Percentiles rank a stretch among this genome's conserved stretches.
Conservation (phyloP, 2,329 filamentous ascomycete genomes). For the Anthostomella pinea region DNA sequence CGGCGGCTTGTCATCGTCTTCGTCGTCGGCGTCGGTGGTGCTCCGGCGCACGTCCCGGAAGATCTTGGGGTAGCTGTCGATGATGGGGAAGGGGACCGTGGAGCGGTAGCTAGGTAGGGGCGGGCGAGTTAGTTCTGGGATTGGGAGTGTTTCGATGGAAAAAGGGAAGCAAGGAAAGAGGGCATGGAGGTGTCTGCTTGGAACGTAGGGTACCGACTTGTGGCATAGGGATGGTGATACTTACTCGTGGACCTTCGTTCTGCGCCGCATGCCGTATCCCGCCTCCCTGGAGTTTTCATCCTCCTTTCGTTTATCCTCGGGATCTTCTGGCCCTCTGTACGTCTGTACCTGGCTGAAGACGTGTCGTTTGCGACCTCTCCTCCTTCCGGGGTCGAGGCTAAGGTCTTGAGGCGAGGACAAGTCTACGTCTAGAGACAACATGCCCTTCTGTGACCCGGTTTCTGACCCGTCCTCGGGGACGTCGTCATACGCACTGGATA, state of each 20-base stretch:
- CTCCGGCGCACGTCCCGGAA: conserved; percentile 60
- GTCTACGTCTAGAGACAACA: conserved; percentile 37
- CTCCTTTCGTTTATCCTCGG: conserved; percentile 22
- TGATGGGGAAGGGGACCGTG: conserved; percentile 65
- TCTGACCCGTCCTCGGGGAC: conserved; percentile 29
- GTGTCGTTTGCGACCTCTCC: conserved; percentile 30
- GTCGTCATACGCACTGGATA: conserved; percentile 31
- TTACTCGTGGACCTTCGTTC: conserved; percentile 32
- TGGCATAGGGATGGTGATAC: conserved; percentile 14
- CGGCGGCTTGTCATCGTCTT: conserved; percentile 34
- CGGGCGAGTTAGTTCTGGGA: conserved; percentile 5
- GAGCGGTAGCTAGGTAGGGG: conserved; percentile 45
- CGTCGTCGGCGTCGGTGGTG: too few species aligned
- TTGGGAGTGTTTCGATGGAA: background rate
- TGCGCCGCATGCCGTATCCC: conserved; percentile 17
- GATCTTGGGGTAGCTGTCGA: conserved; percentile 81
- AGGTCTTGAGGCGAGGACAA: conserved; percentile 40
- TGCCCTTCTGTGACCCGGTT: conserved; percentile 26
- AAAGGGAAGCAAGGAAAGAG: background rate
- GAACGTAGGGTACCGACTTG: too few species aligned
- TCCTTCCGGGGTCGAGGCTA: conserved; percentile 20
- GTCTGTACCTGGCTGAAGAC: conserved; percentile 44
- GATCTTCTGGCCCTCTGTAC: conserved; percentile 28
- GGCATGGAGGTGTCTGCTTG: too few species aligned
- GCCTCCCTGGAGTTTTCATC: conserved; percentile 20